Base-by-base conservation (phyloP, 192 early-diverging fungal species). In the Phycomyces nitens region DNA sequence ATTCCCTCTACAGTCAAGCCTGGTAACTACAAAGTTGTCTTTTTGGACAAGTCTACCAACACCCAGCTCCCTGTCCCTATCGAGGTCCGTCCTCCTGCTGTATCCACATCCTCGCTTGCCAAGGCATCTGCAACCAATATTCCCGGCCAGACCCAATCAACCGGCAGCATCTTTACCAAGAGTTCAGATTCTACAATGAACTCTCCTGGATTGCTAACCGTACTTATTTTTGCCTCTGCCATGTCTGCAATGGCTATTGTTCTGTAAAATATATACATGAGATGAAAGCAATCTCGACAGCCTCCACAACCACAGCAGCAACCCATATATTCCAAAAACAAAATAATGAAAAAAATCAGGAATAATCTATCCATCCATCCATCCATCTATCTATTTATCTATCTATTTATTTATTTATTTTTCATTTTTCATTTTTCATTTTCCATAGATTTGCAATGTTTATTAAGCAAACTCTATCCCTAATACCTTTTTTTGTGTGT, bases 11-110 rank as follows among this genome's bases (percentile, higher is more conserved):
- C 60, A 14, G 60, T 67, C 5, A 27, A 44, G 23, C 56, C 62
- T 38, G 74, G 74, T 49, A 66, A 57, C 29, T 70, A 71, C 41
- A 71, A 64, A 49, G 67, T 72, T 49, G 66, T 66, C 15, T 69
- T 72, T 55, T 65, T 72, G 29, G 54, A 60, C 44, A 57, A 58
- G 60, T 47, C 44, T 57, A 71, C 55, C 40, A 64, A 24, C 59
- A 64, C 58, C 41, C 54, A 43, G 51, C 42, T 60, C 42, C 59
- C 51, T 65, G 58, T 63, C 62, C 72, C 61, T 41, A 64, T 69
- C 53, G 50, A 41, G 43, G 64, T 58, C 50, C 62, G 62, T 20
- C 62, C 62, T 41, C 50, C 62, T 63, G 62, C 62, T 40, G 52
- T 40, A n/a, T 27, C 62, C 11, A 63, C 64, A 27, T 56, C 64